Evolutionary conservation across 2,329 filamentous ascomycete species (phyloP), one percentile per base, ranked within the genome.

Genomic region (Exophiala aquamarina): DNA sequence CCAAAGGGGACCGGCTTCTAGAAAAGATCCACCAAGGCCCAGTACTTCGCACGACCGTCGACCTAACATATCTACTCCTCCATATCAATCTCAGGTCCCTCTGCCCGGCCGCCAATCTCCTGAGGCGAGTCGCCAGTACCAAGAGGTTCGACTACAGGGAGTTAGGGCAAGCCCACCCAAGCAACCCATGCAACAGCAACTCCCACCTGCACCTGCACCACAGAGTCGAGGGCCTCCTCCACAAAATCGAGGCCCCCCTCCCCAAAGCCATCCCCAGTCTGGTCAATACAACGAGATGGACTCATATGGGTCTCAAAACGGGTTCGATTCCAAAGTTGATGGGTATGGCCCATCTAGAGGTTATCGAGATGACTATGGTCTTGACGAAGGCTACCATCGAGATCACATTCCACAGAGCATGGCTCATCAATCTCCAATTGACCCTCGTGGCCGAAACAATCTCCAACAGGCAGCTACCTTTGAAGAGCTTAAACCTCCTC

Each of bases 361-460:
- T 41, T 21, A 8, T n/a, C 48, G 32, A 10, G 39, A 49, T n/a
- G 42, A 49, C 8, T 42, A 41, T 18, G 28, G 14, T 18, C 26
- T 37, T 13, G 44, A 55, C 11, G 34, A 47, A 26, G 45, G 49
- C 11, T 55, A 55, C 28, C 23, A 21, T 6, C 46, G 43, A 31
- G 52, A 55, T 28, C 46, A 49, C 29, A 47, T 47, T 21, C 48
- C 49, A 3, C 40, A 47, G 13, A 47, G 49, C 17, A 47, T 29
- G 19, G 47, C 49, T 3, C 42, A 52, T 37, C 10, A 48, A 50
- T 37, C 53, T 51, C 41, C 48, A 14, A 21, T 78, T 47, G 75
- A 59, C 68, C 74, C 58, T 67, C 74, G 57, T 63, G 64, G n/a
- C 60, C 63, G 32, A 56, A 58, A 29, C 19, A 13, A 13, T 20